These are phyloP conservation scores for Neoboletus brunneissimus DNA, from an alignment of 768 basidiomycete species.

Conservation along the genomic window DNA sequence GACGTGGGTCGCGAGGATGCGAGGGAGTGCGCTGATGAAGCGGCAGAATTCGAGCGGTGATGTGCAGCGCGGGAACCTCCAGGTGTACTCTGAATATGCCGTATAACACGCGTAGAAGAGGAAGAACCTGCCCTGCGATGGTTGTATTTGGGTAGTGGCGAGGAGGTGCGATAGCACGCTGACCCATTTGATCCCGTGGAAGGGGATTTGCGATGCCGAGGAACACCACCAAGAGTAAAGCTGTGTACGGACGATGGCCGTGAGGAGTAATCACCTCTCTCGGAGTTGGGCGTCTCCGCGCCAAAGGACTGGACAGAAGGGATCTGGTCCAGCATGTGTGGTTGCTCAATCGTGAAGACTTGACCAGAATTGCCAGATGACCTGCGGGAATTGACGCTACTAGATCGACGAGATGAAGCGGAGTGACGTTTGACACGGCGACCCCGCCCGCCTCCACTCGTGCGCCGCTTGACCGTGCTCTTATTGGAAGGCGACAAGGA, in stretches of 20 bases:
- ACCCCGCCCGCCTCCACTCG: conserved; percentile 44
- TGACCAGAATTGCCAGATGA: conserved; percentile 55
- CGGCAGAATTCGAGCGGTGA: conserved; percentile 67
- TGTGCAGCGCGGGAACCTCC: conserved; percentile 47
- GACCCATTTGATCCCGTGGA: conserved; percentile 78
- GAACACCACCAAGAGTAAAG: conserved; percentile 50
- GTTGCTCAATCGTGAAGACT: conserved; percentile 52
- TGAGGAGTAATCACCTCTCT: conserved; percentile 73
- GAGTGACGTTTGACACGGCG: conserved; percentile 68
- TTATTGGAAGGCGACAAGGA: conserved; percentile 31
- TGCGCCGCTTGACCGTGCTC: conserved; percentile 48
- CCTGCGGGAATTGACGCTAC: conserved; percentile 85
- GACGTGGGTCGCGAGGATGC: conserved; percentile 76
- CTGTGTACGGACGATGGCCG: conserved; percentile 87
- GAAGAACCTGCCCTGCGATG: conserved; percentile 80
- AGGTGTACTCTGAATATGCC: conserved; percentile 50
- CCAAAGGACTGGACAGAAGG: conserved; percentile 71
- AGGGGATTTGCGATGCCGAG: conserved; percentile 69
- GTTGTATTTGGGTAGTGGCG: conserved; percentile 69
- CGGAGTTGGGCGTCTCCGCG: conserved; percentile 84
- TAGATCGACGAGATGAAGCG: conserved; percentile 80
- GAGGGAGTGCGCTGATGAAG: conserved; percentile 76
- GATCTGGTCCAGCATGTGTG: conserved; percentile 44
- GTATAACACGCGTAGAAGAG: conserved; percentile 76
- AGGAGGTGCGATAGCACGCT: conserved; percentile 59